Evolutionary conservation across 192 early-diverging fungal species (phyloP).

Genomic region (Mortierella claussenii): DNA sequence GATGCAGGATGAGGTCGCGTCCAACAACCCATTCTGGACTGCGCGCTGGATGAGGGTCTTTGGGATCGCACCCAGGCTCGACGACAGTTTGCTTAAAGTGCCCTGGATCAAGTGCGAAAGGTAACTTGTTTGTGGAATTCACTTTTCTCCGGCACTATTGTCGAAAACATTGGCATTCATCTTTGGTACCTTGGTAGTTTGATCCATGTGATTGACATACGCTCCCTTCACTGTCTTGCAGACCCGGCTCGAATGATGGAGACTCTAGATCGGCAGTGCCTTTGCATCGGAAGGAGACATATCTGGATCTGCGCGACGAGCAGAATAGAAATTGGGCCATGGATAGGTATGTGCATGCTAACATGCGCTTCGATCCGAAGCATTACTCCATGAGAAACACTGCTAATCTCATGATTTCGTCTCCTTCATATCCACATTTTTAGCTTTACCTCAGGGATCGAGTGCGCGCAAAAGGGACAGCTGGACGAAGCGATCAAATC

Average conservation of each 20-base stretch:
- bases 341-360: slow-evolving; percentile 46
- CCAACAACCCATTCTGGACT: slow-evolving; percentile 48
- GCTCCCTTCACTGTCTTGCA: too few species aligned
- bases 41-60: slow-evolving; percentile 51
- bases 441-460: slow-evolving; percentile 34
- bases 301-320: slow-evolving; percentile 46
- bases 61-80: slow-evolving; percentile 34
- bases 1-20: slow-evolving; percentile 46
- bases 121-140: background rate
- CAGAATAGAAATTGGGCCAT: slow-evolving; percentile 50
- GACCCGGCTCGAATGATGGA: slow-evolving; percentile 17
- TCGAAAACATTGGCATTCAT: background rate
- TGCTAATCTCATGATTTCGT: background rate
- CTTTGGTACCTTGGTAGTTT: background rate
- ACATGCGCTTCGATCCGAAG: too few species aligned
- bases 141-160: background rate
- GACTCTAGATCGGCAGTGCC: slow-evolving; percentile 26
- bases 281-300: slow-evolving; percentile 42
- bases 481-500: slow-evolving; percentile 42
- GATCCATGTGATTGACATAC: too few species aligned
- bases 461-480: slow-evolving; percentile 29
- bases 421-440: background rate
- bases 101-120: slow-evolving; percentile 54
- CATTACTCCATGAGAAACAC: too few species aligned
- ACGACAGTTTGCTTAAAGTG: slow-evolving; percentile 49